phyloP scores from a whole-genome alignment of 108 stramenopile species.

The Nitzschia palea region DNA sequence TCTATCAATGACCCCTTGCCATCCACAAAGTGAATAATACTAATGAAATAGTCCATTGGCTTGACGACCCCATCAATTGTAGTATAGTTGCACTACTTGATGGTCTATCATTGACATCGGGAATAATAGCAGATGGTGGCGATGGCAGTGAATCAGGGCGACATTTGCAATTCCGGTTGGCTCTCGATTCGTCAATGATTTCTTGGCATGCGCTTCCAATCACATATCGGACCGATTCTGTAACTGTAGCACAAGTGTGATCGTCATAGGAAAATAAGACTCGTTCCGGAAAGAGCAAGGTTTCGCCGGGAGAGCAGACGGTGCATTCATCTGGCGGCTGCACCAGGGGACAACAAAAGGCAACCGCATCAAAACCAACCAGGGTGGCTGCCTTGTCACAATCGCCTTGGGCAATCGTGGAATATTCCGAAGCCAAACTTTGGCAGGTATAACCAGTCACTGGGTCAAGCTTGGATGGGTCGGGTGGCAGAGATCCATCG shows the following conservation, averaged over 20 bases:
- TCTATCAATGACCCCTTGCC: too few species aligned
- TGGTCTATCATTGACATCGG: neutral
- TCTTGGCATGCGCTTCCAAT: slow-evolving; percentile 4
- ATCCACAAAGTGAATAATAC: too few species aligned
- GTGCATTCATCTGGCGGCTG: neutral
- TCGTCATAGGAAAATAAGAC: slow-evolving; percentile 4
- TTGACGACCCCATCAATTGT: too few species aligned
- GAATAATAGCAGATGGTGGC: neutral
- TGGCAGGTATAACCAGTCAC: slow-evolving; percentile 6
- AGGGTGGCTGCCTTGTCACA: neutral
- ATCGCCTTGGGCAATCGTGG: neutral
- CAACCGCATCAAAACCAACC: slow-evolving; percentile 14
- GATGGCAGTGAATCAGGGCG: neutral
- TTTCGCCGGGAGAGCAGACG: neutral
- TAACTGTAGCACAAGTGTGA: neutral
- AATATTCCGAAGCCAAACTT: slow-evolving; percentile 6
- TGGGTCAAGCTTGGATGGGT: slow-evolving; percentile 11
- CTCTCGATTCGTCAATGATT: slow-evolving; percentile 2
- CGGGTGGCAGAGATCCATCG: slow-evolving; percentile 2
- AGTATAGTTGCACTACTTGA: too few species aligned
- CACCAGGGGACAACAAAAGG: slow-evolving; percentile 10
- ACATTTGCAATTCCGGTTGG: slow-evolving; percentile 2
- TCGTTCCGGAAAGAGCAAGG: slow-evolving; percentile 6
- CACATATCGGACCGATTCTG: neutral
- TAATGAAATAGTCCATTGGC: too few species aligned